A percentile compares a stretch with the other conserved stretches of the same genome.
phyloP scores from a whole-genome alignment of 116 monocot genomes.

The Thalassia testudinum region DNA sequence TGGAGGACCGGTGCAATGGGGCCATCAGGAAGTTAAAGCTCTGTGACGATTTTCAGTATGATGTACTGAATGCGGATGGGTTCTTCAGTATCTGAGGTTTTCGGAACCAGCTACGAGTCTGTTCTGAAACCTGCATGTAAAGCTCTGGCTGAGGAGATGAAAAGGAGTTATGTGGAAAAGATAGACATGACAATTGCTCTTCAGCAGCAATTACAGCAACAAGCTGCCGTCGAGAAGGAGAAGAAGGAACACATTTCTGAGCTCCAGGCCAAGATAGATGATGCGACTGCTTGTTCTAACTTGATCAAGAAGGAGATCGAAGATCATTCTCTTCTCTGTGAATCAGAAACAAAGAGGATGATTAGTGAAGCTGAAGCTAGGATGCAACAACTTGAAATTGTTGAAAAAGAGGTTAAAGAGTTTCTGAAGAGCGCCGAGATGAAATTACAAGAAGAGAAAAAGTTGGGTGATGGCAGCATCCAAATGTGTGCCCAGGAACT shows the following conservation, averaged over 20 bases:
- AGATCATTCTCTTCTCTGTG: too few relatives aligned
- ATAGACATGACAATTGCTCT: slow-evolving; percentile 38
- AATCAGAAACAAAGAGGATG: too few relatives aligned
- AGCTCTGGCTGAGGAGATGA: slow-evolving; percentile 41
- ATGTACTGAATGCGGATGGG: slow-evolving; percentile 37
- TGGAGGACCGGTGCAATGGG: slow-evolving; percentile 35
- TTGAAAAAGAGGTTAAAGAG: too few relatives aligned
- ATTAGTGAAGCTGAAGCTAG: too few relatives aligned
- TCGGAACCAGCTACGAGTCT: slow-evolving; percentile 55
- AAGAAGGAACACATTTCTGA: slow-evolving; percentile 22
- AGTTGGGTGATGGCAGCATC: too few relatives aligned
- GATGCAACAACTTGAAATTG: too few relatives aligned
- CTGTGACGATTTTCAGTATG: slow-evolving; percentile 42
- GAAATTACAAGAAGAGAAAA: too few relatives aligned
- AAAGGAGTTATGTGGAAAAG: slow-evolving; percentile 34
- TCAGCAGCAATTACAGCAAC: slow-evolving; percentile 26
- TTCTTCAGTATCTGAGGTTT: slow-evolving; percentile 38
- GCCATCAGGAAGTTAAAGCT: slow-evolving; percentile 54
- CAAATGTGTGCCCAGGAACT: too few relatives aligned
- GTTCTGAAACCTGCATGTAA: slow-evolving; percentile 44
- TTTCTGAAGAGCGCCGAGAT: too few relatives aligned
- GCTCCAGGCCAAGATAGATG: slow-evolving; percentile 34
- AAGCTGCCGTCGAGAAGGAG: slow-evolving; percentile 30
- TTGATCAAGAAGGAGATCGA: too few relatives aligned
- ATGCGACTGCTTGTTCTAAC: slow-evolving; percentile 9